Evolutionary conservation across 371 early-diverging fungal species (phyloP), one percentile per base, ranked within the genome.

Genomic region (Mortierella sp.): DNA sequence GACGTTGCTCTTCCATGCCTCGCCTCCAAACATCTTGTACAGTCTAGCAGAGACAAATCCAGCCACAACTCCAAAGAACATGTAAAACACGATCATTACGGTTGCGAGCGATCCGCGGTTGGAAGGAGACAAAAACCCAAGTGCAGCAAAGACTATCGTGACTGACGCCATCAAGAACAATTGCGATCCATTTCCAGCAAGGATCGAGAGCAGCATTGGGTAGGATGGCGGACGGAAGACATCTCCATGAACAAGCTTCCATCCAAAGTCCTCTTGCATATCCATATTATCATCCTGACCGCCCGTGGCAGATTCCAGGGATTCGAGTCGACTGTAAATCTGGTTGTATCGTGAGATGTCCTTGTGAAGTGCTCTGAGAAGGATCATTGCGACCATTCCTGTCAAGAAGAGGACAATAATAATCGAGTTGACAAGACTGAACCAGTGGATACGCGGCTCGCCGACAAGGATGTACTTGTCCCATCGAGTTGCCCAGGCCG

Each of bases 101-200:
- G 97, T 97, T 2, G 87, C 88, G 30, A 98, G 84, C 4, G 97
- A 93, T 30, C 98, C 98, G 50, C 99, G 94, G 79, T 90, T 93
- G 0, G 97, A 95, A 1, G 98, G 98, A 21, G 96, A 95, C 49
- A 98, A 84, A 87, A 98, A 97, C 19, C 99, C 99, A 42, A 98
- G 88, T n/a, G 93, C 89, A 23, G 98, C 97, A 87, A 98, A 95
- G 0, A 90, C 90, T 7, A 89, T 79, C 0, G 93, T 94, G 26
- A 92, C 85, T 14, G 87, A 83, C 6, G 90, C 82, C 97, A 98
- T 97, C 66, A 87, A 88, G 48, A 95, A 86, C 52, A 97, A 80
- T 79, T 98, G 99, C 9, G 90, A 85, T 63, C 99, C 99, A 63
- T 87, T 95, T 43, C 99, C 99, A 27, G 95, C 83, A 55, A 97